These are phyloP conservation scores for Senna siamea DNA, from an alignment of 306 rosid species.

Conservation along the genomic window DNA sequence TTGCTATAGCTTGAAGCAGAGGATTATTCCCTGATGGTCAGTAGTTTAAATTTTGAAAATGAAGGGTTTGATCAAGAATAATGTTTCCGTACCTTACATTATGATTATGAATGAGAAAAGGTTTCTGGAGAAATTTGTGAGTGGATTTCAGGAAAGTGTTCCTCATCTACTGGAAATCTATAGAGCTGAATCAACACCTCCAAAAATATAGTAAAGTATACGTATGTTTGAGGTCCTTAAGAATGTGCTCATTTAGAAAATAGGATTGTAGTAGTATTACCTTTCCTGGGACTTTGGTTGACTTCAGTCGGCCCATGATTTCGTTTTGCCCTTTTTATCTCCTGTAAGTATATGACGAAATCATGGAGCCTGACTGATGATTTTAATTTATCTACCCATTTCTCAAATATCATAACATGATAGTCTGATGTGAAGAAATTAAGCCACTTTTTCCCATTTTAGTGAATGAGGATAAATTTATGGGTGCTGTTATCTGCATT, in stretches of 20 bases:
- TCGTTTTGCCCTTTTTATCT: not conserved
- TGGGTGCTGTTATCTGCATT: not conserved
- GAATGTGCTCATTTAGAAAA: not conserved
- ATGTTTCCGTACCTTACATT: not conserved
- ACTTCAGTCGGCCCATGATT: not conserved
- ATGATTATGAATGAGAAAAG: not conserved
- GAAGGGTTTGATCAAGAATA: not conserved
- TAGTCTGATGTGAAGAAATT: not conserved
- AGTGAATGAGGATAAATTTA: not conserved
- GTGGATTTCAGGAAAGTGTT: not conserved
- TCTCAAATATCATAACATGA: not conserved
- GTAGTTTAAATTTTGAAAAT: not conserved
- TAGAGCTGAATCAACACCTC: too few relatives aligned
- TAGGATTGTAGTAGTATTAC: not conserved
- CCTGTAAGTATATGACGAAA: not conserved
- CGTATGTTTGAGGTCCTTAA: not conserved
- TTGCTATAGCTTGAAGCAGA: not conserved
- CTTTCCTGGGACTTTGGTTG: not conserved
- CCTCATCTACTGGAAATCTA: not conserved
- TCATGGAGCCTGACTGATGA: not conserved
- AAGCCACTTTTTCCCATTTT: not conserved
- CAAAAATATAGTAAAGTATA: too few relatives aligned
- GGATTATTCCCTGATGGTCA: not conserved
- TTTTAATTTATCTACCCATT: not conserved
- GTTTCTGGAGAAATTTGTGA: not conserved